A percentile compares a stretch with the other conserved stretches of the same genome.
Conservation (phyloP, 2,329 filamentous ascomycete genomes). For the Trichoderma sp. region DNA sequence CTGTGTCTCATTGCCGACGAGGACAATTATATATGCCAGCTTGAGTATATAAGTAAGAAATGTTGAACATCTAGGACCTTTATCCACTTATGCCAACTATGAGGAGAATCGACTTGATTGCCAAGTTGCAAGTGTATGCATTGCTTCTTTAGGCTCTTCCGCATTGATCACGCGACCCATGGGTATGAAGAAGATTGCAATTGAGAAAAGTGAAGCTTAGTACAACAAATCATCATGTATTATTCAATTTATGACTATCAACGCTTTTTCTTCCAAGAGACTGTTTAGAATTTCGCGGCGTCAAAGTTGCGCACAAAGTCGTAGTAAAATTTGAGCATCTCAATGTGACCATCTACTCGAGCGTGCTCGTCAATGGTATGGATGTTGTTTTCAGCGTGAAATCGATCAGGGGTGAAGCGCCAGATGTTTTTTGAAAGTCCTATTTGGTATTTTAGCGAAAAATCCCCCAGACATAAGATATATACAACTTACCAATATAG, state of each 20-base stretch:
- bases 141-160: neutral
- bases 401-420: slow-evolving; percentile 46
- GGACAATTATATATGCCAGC: neutral
- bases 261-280: neutral
- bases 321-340: slow-evolving; percentile 48
- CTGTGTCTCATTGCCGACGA: neutral
- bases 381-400: slow-evolving; percentile 35
- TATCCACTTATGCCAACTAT: neutral
- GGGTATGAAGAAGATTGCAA: neutral
- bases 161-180: neutral
- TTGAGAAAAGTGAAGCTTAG: neutral
- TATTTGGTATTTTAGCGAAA: slow-evolving; percentile 30
- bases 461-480: accelerated
- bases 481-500: slow-evolving; percentile 39
- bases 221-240: neutral
- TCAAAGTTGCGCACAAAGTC: slow-evolving; percentile 49
- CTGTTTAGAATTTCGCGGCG: slow-evolving; percentile 25
- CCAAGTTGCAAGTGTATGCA: neutral
- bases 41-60: neutral
- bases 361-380: slow-evolving; percentile 48
- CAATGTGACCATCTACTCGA: slow-evolving; percentile 43
- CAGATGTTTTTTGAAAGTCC: slow-evolving; percentile 32
- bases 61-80: neutral
- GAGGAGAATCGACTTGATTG: neutral
- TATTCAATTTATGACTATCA: neutral